phyloP scores from a whole-genome alignment of 1,139 yeast genomes.

The Yamadazyma epiphylla region DNA sequence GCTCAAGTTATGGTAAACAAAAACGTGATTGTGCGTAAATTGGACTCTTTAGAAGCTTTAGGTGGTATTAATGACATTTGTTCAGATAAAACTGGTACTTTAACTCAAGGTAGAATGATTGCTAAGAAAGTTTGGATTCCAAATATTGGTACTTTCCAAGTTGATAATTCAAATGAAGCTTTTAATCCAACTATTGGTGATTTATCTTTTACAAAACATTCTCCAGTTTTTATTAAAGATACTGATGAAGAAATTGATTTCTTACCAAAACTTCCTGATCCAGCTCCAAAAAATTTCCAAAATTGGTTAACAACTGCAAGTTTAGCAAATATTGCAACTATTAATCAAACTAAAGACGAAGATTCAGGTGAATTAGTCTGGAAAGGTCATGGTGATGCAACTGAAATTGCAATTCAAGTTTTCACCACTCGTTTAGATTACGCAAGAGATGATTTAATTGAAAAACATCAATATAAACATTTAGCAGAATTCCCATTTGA shows the following conservation, averaged over 20 bases:
- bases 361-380: conserved; percentile 44
- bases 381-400: conserved; percentile 83
- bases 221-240: conserved; percentile 41
- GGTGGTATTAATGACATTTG: conserved; percentile 82
- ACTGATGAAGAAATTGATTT: conserved; percentile 36
- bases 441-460: conserved; percentile 40
- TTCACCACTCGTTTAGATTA: conserved; percentile 56
- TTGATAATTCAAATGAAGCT: conserved; percentile 62
- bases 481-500: conserved; percentile 74
- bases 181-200: conserved; percentile 70
- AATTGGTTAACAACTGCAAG: conserved; percentile 61
- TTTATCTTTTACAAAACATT: conserved; percentile 34
- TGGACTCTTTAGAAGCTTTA: conserved; percentile 75
- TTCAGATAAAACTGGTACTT: conserved; percentile 80
- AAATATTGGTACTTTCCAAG: conserved; percentile 61
- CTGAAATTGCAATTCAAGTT: conserved; percentile 80
- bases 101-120: conserved; percentile 79
- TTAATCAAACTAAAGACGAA: conserved; percentile 38
- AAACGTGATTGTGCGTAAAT: conserved; percentile 71
- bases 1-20: conserved; percentile 73
- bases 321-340: conserved; percentile 68
- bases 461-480: conserved; percentile 33
- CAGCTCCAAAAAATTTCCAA: conserved; percentile 25
- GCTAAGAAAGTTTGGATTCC: conserved; percentile 76
- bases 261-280: conserved; percentile 18